A percentile compares a stretch with the other conserved stretches of the same genome.
Conservation (phyloP, 1,284 basidiomycete genomes). For the Hemileia vastatrix region DNA sequence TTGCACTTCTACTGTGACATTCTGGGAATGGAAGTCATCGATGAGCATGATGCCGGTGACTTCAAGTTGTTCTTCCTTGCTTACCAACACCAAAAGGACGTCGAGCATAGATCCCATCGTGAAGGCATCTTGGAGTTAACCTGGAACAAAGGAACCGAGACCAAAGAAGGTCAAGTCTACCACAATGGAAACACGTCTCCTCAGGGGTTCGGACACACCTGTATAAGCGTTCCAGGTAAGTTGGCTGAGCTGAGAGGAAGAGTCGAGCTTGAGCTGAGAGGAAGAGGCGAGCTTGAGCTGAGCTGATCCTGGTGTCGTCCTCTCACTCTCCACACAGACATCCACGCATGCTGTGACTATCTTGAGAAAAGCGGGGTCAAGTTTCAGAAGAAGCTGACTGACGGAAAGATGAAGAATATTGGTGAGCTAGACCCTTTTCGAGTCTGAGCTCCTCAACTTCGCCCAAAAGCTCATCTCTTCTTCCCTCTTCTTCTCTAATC, state of each 20-base stretch:
- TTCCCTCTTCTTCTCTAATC: conserved; percentile 50
- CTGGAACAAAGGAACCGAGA: conserved; percentile 70
- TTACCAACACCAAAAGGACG: conserved; percentile 56
- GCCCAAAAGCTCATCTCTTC: not conserved
- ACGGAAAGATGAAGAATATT: conserved; percentile 65
- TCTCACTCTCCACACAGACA: not conserved
- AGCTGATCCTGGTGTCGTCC: conserved; percentile 58
- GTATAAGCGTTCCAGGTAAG: no score
- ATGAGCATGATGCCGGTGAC: conserved; percentile 46
- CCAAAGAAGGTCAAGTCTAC: conserved; percentile 63
- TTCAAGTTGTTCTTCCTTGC: conserved; percentile 76
- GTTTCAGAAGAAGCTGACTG: conserved; percentile 79
- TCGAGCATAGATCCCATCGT: conserved; percentile 50
- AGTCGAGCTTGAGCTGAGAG: conserved; percentile 75
- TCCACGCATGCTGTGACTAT: not conserved
- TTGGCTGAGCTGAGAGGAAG: no score
- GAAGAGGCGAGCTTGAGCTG: conserved; percentile 73
- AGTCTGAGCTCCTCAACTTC: no score
- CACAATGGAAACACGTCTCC: conserved; percentile 71
- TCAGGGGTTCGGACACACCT: conserved; percentile 52
- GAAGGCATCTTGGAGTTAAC: conserved; percentile 49
- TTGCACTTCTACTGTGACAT: conserved; percentile 46
- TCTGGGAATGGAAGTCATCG: conserved; percentile 77
- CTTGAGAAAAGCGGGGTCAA: conserved; percentile 24
- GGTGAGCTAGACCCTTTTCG: not conserved